Evolutionary conservation across 2,329 filamentous ascomycete species (phyloP).

Genomic region (Curvularia verruculosa): DNA sequence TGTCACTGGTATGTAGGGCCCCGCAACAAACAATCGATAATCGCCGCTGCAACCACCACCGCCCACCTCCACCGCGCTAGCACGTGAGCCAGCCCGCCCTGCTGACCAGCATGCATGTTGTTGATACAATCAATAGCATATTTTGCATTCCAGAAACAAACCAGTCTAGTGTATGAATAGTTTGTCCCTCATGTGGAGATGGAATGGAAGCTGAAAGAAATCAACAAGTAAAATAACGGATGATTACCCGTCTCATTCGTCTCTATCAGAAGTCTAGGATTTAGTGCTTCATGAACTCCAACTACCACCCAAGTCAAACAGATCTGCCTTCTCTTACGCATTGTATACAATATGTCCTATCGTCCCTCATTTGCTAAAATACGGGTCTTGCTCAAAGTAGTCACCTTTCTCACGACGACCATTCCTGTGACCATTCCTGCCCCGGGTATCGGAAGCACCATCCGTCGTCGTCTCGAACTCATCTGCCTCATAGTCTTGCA

Average conservation of each 20-base stretch:
- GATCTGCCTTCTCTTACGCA: neutral
- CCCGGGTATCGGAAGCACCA: conserved; percentile 34
- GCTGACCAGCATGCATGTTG: neutral
- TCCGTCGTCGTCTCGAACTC: conserved; percentile 67
- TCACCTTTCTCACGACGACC: conserved; percentile 27
- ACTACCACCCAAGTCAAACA: neutral
- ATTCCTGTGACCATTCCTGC: conserved; percentile 31
- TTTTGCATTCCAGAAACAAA: neutral
- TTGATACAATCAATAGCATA: neutral
- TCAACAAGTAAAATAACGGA: neutral
- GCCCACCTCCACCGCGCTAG: conserved; percentile 19
- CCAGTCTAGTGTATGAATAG: neutral
- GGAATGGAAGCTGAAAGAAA: neutral
- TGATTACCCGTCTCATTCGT: conserved; percentile 12
- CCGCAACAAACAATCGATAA: conserved; percentile 31
- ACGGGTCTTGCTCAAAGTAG: conserved; percentile 42
- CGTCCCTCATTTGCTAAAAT: conserved; percentile 31
- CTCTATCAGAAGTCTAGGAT: conserved; percentile 35
- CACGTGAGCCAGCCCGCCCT: conserved; percentile 15
- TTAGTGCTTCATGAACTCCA: neutral
- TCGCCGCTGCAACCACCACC: conserved; percentile 14
- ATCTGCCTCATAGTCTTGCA: conserved; percentile 61
- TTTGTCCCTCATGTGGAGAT: neutral
- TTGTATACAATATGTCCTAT: neutral
- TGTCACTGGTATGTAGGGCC: conserved; percentile 33